Evolutionary conservation across 2,329 filamentous ascomycete species (phyloP), one percentile per base, ranked within the genome.

Genomic region (Trichoderma sp.): DNA sequence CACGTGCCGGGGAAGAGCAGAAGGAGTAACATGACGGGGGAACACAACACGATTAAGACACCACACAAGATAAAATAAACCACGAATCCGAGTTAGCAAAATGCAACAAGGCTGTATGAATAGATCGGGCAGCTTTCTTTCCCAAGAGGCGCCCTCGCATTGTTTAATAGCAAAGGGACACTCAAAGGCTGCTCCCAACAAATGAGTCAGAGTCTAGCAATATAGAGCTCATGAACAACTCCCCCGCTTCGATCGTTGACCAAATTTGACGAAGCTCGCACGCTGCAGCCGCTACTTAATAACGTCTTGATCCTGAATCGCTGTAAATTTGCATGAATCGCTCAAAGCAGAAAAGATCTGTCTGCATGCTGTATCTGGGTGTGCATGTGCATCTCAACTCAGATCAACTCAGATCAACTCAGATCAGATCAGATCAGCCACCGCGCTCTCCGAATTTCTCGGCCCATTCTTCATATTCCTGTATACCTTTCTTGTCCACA

Each of bases 391-490:
- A 31, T 6, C 31, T 53, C 62, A 56, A n/a, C 40, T 37, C 62
- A 57, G 29, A 31, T 52, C 29, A 37, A 43, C 13, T 40, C 35
- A 56, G 27, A 29, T 40, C 31, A 31, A n/a, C n/a, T n/a, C 29
- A 37, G 56, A 19, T 40, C 35, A 56, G 27, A 29, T 40, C 31
- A 31, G 4, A 66, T 64, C 81, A 97, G 24, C 93, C 93, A 43
- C 94, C 95, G 52, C 95, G 84, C 81, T 99, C 96, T 57, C 96
- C 96, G 84, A 96, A 99, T 78, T 97, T 91, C 77, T 80, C 89
- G 3, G 96, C 94, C 96, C 96, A 99, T 72, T 96, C 91, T 80
- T 98, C 96, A 78, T 96, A 97, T 77, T 94, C 88, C 77, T 93
- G 91, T 49, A 99, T 80, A 0, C 96, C 94, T 65, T 92, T 85